phyloP scores from a whole-genome alignment of 495 filamentous ascomycete genomes.

The Trichoderma virens region DNA sequence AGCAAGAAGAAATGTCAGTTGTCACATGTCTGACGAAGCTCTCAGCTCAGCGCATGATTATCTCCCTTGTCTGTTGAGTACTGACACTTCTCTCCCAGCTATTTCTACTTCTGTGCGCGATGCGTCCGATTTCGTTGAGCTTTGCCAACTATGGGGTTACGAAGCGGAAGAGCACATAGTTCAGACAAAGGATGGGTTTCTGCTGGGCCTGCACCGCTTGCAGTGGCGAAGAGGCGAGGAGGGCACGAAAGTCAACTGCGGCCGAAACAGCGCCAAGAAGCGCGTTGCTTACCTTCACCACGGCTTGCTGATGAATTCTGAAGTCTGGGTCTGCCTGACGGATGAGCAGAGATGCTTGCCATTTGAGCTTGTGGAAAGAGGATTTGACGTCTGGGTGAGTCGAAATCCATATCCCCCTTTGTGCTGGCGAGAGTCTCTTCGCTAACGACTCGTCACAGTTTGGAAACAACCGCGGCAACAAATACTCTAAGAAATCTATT shows the following conservation, averaged over 20 bases:
- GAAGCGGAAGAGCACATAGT: constrained; percentile 93
- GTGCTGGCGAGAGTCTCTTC: neutral
- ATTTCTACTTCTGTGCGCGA: constrained; percentile 48
- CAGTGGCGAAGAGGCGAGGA: constrained; percentile 78
- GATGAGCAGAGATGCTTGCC: constrained; percentile 79
- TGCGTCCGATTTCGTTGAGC: constrained; percentile 84
- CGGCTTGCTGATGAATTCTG: constrained; percentile 95
- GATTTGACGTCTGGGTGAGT: constrained; percentile 92
- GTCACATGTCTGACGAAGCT: no score
- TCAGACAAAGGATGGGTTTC: constrained; percentile 88
- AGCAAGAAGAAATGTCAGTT: constrained; percentile 45
- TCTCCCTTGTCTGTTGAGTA: no score
- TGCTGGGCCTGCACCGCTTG: constrained; percentile 83
- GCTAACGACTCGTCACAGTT: constrained; percentile 39
- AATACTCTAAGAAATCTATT: constrained; percentile 92
- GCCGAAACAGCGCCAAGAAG: constrained; percentile 62
- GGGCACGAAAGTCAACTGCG: constrained; percentile 61
- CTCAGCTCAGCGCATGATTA: no score
- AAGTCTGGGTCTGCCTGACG: constrained; percentile 93
- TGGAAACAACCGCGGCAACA: constrained; percentile 96
- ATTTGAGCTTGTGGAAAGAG: constrained; percentile 81
- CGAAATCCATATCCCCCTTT: neutral
- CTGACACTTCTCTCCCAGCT: constrained; percentile 25
- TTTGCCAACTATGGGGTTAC: constrained; percentile 83
- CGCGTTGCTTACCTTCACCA: constrained; percentile 93